A percentile compares a stretch with the other conserved stretches of the same genome.
phyloP scores from a whole-genome alignment of 2,329 filamentous ascomycete genomes.

The Beauveria caledonica region DNA sequence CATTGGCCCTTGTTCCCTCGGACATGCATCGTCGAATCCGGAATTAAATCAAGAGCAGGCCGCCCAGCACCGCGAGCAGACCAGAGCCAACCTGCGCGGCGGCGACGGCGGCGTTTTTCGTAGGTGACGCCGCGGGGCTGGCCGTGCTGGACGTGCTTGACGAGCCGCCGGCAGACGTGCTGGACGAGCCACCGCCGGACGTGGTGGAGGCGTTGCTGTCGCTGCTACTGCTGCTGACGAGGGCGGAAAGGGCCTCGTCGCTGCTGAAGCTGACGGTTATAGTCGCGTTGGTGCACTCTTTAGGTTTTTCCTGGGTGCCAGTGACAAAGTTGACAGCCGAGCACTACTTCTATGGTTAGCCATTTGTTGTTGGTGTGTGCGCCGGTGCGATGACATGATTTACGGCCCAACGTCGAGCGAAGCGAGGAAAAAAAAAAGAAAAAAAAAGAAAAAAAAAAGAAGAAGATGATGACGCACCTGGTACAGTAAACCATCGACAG shows the following conservation, averaged over 20 bases:
- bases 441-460: background rate
- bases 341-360: constrained; percentile 31
- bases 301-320: constrained; percentile 25
- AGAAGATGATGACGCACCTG: constrained; percentile 33
- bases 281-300: constrained; percentile 29
- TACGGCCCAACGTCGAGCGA: background rate
- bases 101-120: background rate
- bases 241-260: constrained; percentile 27
- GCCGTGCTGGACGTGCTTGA: background rate
- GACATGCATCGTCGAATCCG: background rate
- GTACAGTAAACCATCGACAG: constrained; percentile 47
- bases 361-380: too few species aligned
- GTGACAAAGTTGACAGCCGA: constrained; percentile 47
- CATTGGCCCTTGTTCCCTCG: background rate
- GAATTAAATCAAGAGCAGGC: background rate
- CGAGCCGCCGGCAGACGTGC: background rate
- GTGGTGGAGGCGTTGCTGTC: background rate
- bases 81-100: background rate
- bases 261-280: constrained; percentile 23
- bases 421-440: background rate
- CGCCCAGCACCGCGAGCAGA: constrained; percentile 4
- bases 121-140: background rate
- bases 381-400: too few species aligned
- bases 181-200: background rate
- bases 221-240: constrained; percentile 19